phyloP scores from a whole-genome alignment of 805 yeast species.

The Metschnikowia vanudenii region DNA sequence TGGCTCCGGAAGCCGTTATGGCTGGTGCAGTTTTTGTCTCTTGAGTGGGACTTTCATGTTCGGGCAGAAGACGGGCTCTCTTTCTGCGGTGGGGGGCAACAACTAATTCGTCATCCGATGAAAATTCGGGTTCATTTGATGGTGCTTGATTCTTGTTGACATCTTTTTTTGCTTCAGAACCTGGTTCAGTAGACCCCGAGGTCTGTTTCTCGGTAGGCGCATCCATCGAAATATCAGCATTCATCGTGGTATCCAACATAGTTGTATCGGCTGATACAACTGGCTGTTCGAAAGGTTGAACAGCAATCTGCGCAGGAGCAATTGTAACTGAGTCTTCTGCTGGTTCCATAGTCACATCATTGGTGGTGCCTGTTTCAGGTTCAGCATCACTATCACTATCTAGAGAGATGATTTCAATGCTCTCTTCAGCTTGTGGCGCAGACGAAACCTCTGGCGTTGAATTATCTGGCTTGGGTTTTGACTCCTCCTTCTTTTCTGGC shows the following conservation, averaged over 20 bases:
- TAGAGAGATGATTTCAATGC: conserved; percentile 46
- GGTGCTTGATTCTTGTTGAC: not conserved
- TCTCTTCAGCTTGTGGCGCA: conserved; percentile 16
- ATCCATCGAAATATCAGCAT: not conserved
- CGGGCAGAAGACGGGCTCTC: conserved; percentile 7
- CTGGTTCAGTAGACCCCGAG: not conserved
- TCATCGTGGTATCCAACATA: conserved; percentile 1
- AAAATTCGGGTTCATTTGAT: not conserved
- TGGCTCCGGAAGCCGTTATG: not conserved
- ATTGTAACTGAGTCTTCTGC: not conserved
- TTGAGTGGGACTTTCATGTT: conserved; percentile 1
- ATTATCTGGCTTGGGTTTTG: not conserved
- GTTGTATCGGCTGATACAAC: not conserved
- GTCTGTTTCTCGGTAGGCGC: not conserved
- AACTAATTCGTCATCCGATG: conserved; percentile 4
- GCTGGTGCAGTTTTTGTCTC: not conserved
- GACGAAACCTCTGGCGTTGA: not conserved
- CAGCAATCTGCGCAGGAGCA: not conserved
- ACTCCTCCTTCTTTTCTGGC: not conserved
- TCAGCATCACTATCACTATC: conserved; percentile 47
- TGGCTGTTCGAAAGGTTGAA: not conserved
- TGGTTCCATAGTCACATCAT: conserved; percentile 2
- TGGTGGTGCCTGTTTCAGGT: not conserved
- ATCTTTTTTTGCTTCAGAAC: not conserved
- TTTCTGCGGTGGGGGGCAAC: conserved; percentile 1